Evolutionary conservation across 2,329 filamentous ascomycete species (phyloP), one percentile per base, ranked within the genome.

Genomic region (Pseudogymnoascus sp.): DNA sequence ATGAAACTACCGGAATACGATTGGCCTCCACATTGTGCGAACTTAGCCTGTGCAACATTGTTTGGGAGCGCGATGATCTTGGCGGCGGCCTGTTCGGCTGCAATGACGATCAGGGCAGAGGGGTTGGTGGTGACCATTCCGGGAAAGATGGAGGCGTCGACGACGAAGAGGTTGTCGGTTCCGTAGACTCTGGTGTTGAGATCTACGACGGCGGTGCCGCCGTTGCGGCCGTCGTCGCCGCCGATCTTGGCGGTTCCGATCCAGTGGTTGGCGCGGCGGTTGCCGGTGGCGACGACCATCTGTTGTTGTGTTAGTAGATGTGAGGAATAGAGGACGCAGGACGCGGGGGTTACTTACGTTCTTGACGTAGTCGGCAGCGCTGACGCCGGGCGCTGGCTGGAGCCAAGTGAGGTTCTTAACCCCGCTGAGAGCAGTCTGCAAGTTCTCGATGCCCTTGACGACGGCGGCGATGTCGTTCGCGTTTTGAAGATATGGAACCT

Each of bases 91-190:
- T 81, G 80, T 77, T 89, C 87, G 16, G 86, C 82, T 16, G 81
- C 84, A 37, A 85, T 79, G 71, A 89, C 85, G 68, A 89, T 84
- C 40, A 84, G 81, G 1, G 85, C 82, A 59, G 84, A 83, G 1
- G 88, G 88, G 74, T 91, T 91, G 16, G 86, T 84, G 0, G 85
- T 86, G 2, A 86, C 80, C 68, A 89, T 83, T 66, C 88, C 87
- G 0, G 88, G 87, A 76, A 89, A 88, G 69, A 90, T 86, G 65
- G 82, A 83, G 0, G 83, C 87, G 69, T 90, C 87, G 3, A 89
- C 84, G 12, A 89, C 82, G 69, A 86, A 88, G 49, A 88, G 76
- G 74, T 89, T 88, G 69, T 88, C 84, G 0, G 83, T 88, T 38
- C 86, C 86, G 69, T 84, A 88, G 5, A 89, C 84, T 74, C 82